These are phyloP conservation scores for Xerocomus brunneocitrinus DNA, from an alignment of 768 basidiomycete genomes.

Conservation along the genomic window DNA sequence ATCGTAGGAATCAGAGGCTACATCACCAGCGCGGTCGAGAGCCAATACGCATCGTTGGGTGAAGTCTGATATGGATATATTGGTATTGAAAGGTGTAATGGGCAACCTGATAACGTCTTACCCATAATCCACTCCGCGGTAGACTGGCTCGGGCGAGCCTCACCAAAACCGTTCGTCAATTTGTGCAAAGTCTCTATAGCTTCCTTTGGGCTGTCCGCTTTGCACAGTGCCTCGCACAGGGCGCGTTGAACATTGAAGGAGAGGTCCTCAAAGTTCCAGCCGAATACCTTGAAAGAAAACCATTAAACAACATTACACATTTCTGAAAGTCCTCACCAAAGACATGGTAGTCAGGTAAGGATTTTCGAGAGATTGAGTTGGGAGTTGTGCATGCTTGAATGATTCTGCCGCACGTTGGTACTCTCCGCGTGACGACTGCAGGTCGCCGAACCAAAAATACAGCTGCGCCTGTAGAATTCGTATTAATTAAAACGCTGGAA, in stretches of 20 bases:
- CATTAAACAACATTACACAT: neutral
- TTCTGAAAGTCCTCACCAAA: neutral
- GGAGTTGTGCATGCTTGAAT: neutral
- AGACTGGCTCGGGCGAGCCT: neutral
- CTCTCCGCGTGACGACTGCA: conserved; percentile 1
- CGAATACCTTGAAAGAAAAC: conserved; percentile 1
- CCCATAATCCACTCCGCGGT: neutral
- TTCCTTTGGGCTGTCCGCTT: neutral
- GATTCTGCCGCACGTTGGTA: conserved; percentile 1
- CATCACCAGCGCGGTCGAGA: conserved; percentile 1
- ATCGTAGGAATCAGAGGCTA: neutral
- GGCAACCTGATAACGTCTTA: neutral
- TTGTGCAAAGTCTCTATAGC: neutral
- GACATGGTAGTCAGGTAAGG: conserved; percentile 6
- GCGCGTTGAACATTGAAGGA: neutral
- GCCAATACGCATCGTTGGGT: neutral
- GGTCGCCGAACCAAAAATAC: neutral
- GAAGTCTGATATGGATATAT: neutral
- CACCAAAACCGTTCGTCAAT: neutral
- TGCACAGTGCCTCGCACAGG: conserved; percentile 3
- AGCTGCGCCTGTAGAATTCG: conserved; percentile 1
- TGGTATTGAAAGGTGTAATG: neutral
- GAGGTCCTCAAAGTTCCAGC: conserved; percentile 7
- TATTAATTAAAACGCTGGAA: neutral
- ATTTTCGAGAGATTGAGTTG: neutral